Percentiles rank a stretch among this genome's conserved stretches.
These are phyloP conservation scores for Tuber brumale DNA, from an alignment of 495 filamentous ascomycete genomes.

Conservation along the genomic window DNA sequence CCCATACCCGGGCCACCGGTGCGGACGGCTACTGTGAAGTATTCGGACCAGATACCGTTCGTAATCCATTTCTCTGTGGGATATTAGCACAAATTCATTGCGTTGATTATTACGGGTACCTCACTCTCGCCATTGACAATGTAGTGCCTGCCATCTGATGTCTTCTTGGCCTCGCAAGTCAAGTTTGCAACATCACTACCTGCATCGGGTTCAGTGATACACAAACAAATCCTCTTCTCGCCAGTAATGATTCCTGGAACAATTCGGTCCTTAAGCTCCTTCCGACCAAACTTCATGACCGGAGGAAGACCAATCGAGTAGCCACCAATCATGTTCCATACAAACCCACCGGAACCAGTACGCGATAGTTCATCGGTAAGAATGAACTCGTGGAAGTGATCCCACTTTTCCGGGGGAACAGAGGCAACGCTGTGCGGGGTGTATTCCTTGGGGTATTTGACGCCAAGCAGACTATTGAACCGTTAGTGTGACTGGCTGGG, in stretches of 20 bases:
- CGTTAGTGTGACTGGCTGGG: conserved; percentile 7
- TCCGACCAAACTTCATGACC: conserved; percentile 85
- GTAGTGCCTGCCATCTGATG: conserved; percentile 92
- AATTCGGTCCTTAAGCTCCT: conserved; percentile 74
- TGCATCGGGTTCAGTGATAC: conserved; percentile 76
- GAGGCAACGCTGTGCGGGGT: conserved; percentile 63
- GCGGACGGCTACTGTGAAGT: conserved; percentile 94
- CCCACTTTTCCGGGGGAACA: conserved; percentile 85
- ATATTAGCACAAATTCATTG: not conserved
- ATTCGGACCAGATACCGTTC: conserved; percentile 92
- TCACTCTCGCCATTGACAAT: conserved; percentile 91
- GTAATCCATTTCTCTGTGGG: conserved; percentile 88
- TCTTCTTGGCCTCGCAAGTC: conserved; percentile 88
- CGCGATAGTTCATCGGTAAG: conserved; percentile 91
- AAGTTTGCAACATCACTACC: conserved; percentile 86
- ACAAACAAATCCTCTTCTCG: conserved; percentile 90
- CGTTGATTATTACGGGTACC: not conserved
- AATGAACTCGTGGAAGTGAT: conserved; percentile 94
- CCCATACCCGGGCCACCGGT: conserved; percentile 84
- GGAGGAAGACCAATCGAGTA: conserved; percentile 92
- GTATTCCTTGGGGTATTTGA: conserved; percentile 67
- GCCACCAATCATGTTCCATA: conserved; percentile 96
- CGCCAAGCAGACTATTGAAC: conserved; percentile 56
- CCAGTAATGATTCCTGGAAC: conserved; percentile 78
- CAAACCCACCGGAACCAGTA: conserved; percentile 79